These are phyloP conservation scores for Pleurotus giganteus DNA, from an alignment of 768 basidiomycete species.

Conservation along the genomic window DNA sequence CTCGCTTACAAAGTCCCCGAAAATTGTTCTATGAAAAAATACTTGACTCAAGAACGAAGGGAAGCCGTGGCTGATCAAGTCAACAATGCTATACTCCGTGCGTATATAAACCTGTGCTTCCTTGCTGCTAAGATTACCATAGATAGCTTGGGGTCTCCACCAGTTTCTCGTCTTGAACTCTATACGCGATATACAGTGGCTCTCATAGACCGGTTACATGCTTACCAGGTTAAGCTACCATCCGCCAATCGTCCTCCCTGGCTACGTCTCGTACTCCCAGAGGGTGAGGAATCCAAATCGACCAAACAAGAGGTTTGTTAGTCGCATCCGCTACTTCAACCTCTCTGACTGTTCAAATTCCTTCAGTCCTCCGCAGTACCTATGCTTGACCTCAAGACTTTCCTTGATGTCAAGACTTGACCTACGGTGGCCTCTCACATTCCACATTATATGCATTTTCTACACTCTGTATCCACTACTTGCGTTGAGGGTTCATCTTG, in stretches of 20 bases:
- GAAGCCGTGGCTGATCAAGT: slow-evolving; percentile 87
- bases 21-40: slow-evolving; percentile 69
- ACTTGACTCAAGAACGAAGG: slow-evolving; percentile 73
- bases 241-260: slow-evolving; percentile 37
- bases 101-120: slow-evolving; percentile 26
- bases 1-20: slow-evolving; percentile 85
- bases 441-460: not conserved
- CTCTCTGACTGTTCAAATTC: slow-evolving; percentile 7
- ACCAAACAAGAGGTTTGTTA: slow-evolving; percentile 12
- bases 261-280: slow-evolving; percentile 40
- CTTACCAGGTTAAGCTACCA: slow-evolving; percentile 43
- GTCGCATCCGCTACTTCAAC: not conserved
- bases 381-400: slow-evolving; percentile 51
- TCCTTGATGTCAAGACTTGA: slow-evolving; percentile 49
- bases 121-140: not conserved
- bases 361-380: slow-evolving; percentile 37
- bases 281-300: slow-evolving; percentile 14
- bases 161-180: slow-evolving; percentile 63
- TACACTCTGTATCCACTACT: no score
- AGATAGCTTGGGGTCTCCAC: slow-evolving; percentile 52
- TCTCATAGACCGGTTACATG: slow-evolving; percentile 57
- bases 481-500: no score
- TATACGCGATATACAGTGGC: slow-evolving; percentile 63
- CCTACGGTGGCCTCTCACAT: not conserved
- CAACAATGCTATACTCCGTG: slow-evolving; percentile 81